These are phyloP conservation scores for Alternaria burnsii DNA, from an alignment of 2,329 filamentous ascomycete species.

Conservation along the genomic window DNA sequence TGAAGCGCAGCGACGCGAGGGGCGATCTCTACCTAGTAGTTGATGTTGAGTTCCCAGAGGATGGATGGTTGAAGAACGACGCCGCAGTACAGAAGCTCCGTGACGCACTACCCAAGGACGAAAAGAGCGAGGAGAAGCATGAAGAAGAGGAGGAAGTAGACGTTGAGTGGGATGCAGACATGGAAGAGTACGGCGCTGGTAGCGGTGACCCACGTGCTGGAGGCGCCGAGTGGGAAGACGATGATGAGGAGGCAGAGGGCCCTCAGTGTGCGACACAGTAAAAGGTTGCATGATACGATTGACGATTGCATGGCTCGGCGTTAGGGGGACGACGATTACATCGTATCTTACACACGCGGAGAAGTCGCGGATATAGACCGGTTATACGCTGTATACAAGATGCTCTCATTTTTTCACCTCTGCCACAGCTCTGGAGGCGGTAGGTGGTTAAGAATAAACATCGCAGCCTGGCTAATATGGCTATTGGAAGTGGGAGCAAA, in stretches of 20 bases:
- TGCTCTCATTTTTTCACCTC: neutral
- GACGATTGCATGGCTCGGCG: conserved; percentile 36
- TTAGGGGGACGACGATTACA: conserved; percentile 23
- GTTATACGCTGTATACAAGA: neutral
- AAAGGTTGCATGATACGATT: conserved; percentile 20
- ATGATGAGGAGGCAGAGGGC: conserved; percentile 66
- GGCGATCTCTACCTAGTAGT: conserved; percentile 90
- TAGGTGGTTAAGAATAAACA: neutral
- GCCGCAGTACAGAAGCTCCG: conserved; percentile 73
- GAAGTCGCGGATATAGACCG: conserved; percentile 1
- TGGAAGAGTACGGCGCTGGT: conserved; percentile 83
- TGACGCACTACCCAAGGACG: conserved; percentile 74
- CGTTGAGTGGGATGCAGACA: conserved; percentile 81
- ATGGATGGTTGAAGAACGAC: conserved; percentile 79
- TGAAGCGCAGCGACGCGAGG: conserved; percentile 82
- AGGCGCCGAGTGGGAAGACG: conserved; percentile 75
- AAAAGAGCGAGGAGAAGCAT: conserved; percentile 66
- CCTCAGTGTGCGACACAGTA: conserved; percentile 80
- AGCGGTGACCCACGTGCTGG: conserved; percentile 73
- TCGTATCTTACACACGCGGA: conserved; percentile 6
- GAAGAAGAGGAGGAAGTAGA: conserved; percentile 84
- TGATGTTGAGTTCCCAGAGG: conserved; percentile 86
- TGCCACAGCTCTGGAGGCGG: neutral
- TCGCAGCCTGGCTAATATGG: too few species aligned
- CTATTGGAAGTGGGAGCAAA: too few species aligned